A percentile compares a stretch with the other conserved stretches of the same genome.
phyloP scores from a whole-genome alignment of 2,329 filamentous ascomycete genomes.

The Diplodia sapinea region DNA sequence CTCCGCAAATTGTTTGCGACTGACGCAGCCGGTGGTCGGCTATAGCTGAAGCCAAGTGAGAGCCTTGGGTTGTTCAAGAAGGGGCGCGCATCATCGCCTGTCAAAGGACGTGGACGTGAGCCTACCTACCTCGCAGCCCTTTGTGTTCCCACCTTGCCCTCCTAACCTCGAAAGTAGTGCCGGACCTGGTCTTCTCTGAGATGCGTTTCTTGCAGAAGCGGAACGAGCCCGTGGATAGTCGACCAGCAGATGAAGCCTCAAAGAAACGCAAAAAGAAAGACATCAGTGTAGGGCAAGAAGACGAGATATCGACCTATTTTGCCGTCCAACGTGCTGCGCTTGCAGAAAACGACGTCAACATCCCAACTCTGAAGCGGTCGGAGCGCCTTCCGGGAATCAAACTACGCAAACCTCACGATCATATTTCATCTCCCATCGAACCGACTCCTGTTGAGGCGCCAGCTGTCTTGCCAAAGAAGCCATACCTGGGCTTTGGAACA shows the following conservation, averaged over 20 bases:
- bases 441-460: constrained; percentile 36
- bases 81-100: constrained; percentile 54
- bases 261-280: constrained; percentile 43
- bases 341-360: constrained; percentile 38
- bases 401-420: neutral
- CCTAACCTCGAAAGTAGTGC: constrained; percentile 49
- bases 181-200: constrained; percentile 59
- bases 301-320: constrained; percentile 56
- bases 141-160: constrained; percentile 33
- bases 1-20: constrained; percentile 20
- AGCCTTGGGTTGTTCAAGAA: constrained; percentile 56
- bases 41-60: constrained; percentile 51
- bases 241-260: constrained; percentile 35
- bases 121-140: constrained; percentile 35
- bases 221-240: constrained; percentile 39
- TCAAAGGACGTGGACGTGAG: constrained; percentile 51
- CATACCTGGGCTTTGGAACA: constrained; percentile 48
- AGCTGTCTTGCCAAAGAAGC: constrained; percentile 44
- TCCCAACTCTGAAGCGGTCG: constrained; percentile 31
- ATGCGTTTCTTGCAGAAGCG: constrained; percentile 56
- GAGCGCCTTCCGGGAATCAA: neutral
- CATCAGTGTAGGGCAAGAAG: constrained; percentile 44
- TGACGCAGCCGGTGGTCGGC: constrained; percentile 38
- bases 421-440: constrained; percentile 1
- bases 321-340: constrained; percentile 40